These are phyloP conservation scores for Cladosporium cucumerinum DNA, from an alignment of 2,329 filamentous ascomycete genomes.

Conservation along the genomic window DNA sequence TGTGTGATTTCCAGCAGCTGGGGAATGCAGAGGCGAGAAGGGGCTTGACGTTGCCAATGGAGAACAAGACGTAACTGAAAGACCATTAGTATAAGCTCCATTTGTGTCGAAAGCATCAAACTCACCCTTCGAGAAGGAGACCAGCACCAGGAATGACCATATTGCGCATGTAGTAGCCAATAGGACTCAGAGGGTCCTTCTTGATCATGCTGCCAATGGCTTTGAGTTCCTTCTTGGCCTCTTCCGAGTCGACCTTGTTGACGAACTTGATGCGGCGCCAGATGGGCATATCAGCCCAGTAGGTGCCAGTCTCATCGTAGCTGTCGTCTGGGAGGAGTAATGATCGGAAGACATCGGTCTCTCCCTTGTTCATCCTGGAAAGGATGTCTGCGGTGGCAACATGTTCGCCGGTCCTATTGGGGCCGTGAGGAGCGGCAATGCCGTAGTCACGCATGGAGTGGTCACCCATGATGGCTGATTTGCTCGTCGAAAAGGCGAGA, in stretches of 20 bases:
- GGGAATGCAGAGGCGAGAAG: constrained; percentile 75
- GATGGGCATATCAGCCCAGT: constrained; percentile 87
- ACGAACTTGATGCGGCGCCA: constrained; percentile 72
- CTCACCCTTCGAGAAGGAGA: constrained; percentile 77
- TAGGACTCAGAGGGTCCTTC: constrained; percentile 75
- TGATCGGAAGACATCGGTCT: constrained; percentile 67
- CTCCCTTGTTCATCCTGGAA: constrained; percentile 52
- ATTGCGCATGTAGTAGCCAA: constrained; percentile 85
- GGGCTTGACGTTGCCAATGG: constrained; percentile 86
- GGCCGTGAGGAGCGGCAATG: constrained; percentile 47
- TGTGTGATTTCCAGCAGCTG: constrained; percentile 64
- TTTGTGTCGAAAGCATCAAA: background rate
- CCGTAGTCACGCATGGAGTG: constrained; percentile 47
- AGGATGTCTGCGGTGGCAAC: constrained; percentile 40
- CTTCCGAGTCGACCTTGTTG: constrained; percentile 65
- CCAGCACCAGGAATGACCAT: constrained; percentile 91
- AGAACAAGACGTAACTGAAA: constrained; percentile 84
- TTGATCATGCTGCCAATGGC: constrained; percentile 77
- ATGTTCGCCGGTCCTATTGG: constrained; percentile 44
- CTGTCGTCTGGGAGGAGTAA: constrained; percentile 85
- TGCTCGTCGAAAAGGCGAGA: background rate
- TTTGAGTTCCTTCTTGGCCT: constrained; percentile 64
- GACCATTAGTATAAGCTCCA: background rate
- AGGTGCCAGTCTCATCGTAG: constrained; percentile 76
- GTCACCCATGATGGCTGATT: constrained; percentile 26